A percentile compares a stretch with the other conserved stretches of the same genome.
phyloP scores from a whole-genome alignment of 257 asterid genomes.

The Buddleja alternifolia region DNA sequence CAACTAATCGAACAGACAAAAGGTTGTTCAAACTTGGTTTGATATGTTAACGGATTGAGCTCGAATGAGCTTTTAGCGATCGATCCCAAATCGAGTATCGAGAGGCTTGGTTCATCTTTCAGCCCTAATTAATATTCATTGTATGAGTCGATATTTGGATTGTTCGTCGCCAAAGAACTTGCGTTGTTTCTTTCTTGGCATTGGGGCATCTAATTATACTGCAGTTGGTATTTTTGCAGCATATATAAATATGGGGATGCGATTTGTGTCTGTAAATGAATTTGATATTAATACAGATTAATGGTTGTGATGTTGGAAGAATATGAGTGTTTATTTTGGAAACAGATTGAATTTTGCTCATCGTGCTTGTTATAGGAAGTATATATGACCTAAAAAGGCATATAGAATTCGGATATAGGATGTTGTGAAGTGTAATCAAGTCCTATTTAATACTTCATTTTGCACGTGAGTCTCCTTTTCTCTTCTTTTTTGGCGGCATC shows the following conservation, averaged over 20 bases:
- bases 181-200: slow-evolving; percentile 13
- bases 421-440: background rate
- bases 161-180: background rate
- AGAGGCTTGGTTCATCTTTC: too few relatives aligned
- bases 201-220: background rate
- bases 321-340: too few relatives aligned
- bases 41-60: too few relatives aligned
- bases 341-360: too few relatives aligned
- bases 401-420: background rate
- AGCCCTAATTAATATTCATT: too few relatives aligned
- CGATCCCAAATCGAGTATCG: too few relatives aligned
- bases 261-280: background rate
- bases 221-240: slow-evolving; percentile 12
- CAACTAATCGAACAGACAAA: too few relatives aligned
- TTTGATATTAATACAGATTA: slow-evolving; percentile 1
- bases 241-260: background rate
- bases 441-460: background rate
- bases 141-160: background rate
- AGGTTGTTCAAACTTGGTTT: too few relatives aligned
- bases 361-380: background rate
- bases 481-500: background rate
- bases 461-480: too few relatives aligned
- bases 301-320: background rate
- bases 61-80: too few relatives aligned
- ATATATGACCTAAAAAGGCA: background rate